These are phyloP conservation scores for Fonsecaea nubica DNA, from an alignment of 2,329 filamentous ascomycete species.

Conservation along the genomic window DNA sequence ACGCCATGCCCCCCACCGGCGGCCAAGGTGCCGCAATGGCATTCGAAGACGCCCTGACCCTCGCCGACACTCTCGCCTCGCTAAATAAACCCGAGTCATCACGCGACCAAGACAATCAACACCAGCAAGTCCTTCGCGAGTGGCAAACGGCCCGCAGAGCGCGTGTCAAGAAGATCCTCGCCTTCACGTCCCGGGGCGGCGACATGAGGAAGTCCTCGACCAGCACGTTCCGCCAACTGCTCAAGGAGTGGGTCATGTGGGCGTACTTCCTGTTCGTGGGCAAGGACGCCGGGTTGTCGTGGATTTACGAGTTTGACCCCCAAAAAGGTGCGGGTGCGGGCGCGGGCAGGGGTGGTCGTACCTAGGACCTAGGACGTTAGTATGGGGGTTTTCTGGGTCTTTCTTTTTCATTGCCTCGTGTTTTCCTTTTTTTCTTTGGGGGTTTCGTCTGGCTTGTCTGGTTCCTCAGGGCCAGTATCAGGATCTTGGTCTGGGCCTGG, in stretches of 20 bases:
- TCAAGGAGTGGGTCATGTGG: slow-evolving; percentile 36
- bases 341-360: too few relatives aligned
- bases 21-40: slow-evolving; percentile 38
- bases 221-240: slow-evolving; percentile 28
- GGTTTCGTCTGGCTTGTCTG: too few relatives aligned
- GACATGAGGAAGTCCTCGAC: slow-evolving; percentile 26
- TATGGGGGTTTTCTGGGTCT: too few relatives aligned
- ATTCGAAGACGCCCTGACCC: slow-evolving; percentile 37
- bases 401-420: too few relatives aligned
- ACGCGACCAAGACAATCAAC: not conserved
- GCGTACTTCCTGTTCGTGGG: slow-evolving; percentile 28
- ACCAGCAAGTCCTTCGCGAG: not conserved
- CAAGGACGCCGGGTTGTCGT: slow-evolving; percentile 24
- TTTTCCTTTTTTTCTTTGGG: too few relatives aligned
- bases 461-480: too few relatives aligned
- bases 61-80: slow-evolving; percentile 31
- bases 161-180: slow-evolving; percentile 56
- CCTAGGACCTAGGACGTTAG: not conserved
- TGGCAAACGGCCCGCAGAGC: slow-evolving; percentile 60
- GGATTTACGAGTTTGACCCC: slow-evolving; percentile 32
- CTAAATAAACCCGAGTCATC: slow-evolving; percentile 9
- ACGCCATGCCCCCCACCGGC: slow-evolving; percentile 38
- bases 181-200: slow-evolving; percentile 49
- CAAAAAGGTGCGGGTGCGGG: not conserved
- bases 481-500: too few relatives aligned